Percentiles rank a stretch among this genome's conserved stretches.
Evolutionary conservation across 768 basidiomycete genomes (phyloP).

Genomic region (Lentinula raphanica): DNA sequence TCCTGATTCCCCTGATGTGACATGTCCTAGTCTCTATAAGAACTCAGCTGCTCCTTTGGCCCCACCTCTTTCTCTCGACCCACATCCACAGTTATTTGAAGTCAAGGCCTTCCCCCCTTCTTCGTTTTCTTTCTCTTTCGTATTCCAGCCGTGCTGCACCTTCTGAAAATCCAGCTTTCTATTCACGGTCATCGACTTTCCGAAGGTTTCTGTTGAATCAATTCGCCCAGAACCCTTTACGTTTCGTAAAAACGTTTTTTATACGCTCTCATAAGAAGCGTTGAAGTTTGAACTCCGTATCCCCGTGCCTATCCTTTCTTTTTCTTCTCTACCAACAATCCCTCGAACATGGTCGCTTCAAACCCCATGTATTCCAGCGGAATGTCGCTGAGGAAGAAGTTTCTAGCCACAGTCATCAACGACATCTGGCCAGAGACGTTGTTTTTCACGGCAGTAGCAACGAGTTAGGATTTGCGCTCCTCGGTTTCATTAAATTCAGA

Average conservation of each 20-base stretch:
- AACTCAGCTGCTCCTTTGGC: not conserved
- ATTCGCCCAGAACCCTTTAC: not conserved
- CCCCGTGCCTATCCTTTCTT: not conserved
- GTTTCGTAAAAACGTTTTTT: not conserved
- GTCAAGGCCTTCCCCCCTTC: not conserved
- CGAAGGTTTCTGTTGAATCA: not conserved
- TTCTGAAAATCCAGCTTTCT: not conserved
- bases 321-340: not conserved
- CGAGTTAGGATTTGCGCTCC: conserved; percentile 33
- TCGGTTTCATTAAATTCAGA: conserved; percentile 16
- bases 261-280: not conserved
- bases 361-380: conserved; percentile 25
- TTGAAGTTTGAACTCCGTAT: no score
- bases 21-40: not conserved
- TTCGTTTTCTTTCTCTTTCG: not conserved
- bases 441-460: conserved; percentile 57
- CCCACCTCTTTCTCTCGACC: not conserved
- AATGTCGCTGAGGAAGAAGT: conserved; percentile 28
- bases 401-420: conserved; percentile 47
- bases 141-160: not conserved
- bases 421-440: conserved; percentile 62
- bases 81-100: not conserved
- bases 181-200: not conserved
- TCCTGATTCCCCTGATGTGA: no score
- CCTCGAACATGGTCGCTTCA: conserved; percentile 18